Percentiles rank a stretch among this genome's conserved stretches.
Evolutionary conservation across 176 grass and related monocot genomes (phyloP).

Genomic region (Themeda triandra): DNA sequence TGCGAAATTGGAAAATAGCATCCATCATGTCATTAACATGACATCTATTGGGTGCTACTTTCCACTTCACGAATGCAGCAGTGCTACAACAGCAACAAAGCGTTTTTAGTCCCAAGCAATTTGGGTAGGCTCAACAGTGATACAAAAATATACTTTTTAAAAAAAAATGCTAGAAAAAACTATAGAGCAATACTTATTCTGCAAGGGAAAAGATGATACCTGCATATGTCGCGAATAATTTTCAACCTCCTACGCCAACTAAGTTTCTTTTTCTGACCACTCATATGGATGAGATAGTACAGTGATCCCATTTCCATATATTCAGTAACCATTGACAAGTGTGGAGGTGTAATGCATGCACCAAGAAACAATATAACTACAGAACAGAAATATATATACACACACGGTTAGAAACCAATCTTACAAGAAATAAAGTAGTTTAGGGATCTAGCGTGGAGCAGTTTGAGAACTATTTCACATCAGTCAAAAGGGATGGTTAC

Average conservation of each 20-base stretch:
- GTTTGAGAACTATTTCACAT: slow-evolving; percentile 18
- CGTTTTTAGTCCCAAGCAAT: background rate
- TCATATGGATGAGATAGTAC: slow-evolving; percentile 99
- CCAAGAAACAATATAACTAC: slow-evolving; percentile 99
- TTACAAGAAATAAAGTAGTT: slow-evolving; percentile 9
- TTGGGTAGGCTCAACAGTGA: background rate
- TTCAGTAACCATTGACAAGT: slow-evolving; percentile 98
- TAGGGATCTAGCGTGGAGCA: background rate
- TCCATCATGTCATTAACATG: background rate
- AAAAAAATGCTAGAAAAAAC: slow-evolving; percentile 15
- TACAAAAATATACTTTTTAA: background rate
- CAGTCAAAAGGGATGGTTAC: slow-evolving; percentile 51
- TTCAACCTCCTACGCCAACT: slow-evolving; percentile 99
- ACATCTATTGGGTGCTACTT: background rate
- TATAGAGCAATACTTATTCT: background rate
- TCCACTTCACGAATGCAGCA: background rate
- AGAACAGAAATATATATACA: slow-evolving; percentile 34
- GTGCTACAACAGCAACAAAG: background rate
- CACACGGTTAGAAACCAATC: slow-evolving; percentile 14
- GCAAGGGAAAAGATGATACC: slow-evolving; percentile 42
- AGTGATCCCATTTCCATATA: slow-evolving; percentile 99
- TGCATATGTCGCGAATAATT: slow-evolving; percentile 99
- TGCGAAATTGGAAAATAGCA: background rate
- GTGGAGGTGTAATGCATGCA: slow-evolving; percentile 96
- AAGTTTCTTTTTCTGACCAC: slow-evolving; percentile 94